Base-by-base conservation (phyloP, 116 monocot species). In the Posidonia oceanica region DNA sequence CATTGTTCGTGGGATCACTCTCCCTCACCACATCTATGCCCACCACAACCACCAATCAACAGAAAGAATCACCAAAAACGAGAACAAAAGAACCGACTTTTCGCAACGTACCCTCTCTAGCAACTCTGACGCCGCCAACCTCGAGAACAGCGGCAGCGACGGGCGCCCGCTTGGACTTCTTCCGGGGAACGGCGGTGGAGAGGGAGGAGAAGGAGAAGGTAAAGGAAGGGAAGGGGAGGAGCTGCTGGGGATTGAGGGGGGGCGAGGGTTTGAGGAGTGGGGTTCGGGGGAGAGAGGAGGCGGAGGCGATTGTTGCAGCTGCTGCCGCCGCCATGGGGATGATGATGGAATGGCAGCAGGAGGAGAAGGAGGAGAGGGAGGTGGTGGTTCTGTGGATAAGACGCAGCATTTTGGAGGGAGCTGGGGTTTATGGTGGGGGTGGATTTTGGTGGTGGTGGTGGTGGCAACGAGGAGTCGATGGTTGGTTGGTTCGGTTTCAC, bases 21-120 rank as follows among this genome's bases (percentile, higher is more conserved):
- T 91, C 96, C 82, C 59, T 88, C 69, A 96, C 91, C 75, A 96
- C 91, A 81, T 96, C 96, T 96, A 65, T 75, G 54, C 59, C 29
- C 39, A 39, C 13, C 4, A 55, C n/a, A 53, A 38, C 18, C 14
- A 18, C 20, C 44, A 36, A 63, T 39, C 55, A 75, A 75, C 74
- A 14, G 14, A 18, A 71, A 20, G 29, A 29, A 29, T 29, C 29
- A 68, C 29, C 17, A 64, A 0, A 59, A 17, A 56, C 53, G 37
- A 18, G 39, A 22, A 70, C 6, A 66, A 36, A 63, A 62, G 66
- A 64, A 55, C 13, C 37, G 55, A 72, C 64, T 39, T 39, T 40
- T n/a, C 1, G 17, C 14, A 11, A 52, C 23, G 6, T 78, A 94
- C 95, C 91, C 16, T 91, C 96, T 76, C 69, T 80, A 22, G 83